Evolutionary conservation across 768 basidiomycete species (phyloP).

Genomic region (Imleria badia): DNA sequence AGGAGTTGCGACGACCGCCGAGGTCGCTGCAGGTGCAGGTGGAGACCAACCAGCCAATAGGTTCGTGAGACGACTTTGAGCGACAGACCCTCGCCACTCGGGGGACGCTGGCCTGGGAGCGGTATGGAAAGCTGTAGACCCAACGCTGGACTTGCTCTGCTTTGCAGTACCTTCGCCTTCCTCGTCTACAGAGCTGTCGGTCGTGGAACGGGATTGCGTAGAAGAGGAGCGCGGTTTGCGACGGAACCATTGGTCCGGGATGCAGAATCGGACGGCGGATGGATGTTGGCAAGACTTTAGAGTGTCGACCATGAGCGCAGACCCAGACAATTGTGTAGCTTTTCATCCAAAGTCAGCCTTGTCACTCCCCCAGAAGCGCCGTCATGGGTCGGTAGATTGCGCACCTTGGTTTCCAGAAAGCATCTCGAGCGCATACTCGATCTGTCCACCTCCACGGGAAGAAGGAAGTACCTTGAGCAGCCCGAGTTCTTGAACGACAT

Average conservation of each 20-base stretch:
- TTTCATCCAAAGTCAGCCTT: background rate
- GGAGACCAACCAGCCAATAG: conserved; percentile 69
- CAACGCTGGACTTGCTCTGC: conserved; percentile 34
- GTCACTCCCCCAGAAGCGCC: too few species aligned
- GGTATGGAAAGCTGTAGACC: conserved; percentile 19
- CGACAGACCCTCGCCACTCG: conserved; percentile 54
- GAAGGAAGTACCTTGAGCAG: conserved; percentile 63
- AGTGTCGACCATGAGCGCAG: conserved; percentile 15
- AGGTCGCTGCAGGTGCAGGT: conserved; percentile 40
- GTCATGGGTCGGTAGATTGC: conserved; percentile 16
- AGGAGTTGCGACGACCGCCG: conserved; percentile 26
- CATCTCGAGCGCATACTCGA: conserved; percentile 78
- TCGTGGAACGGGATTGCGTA: conserved; percentile 49
- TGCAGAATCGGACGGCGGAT: conserved; percentile 54
- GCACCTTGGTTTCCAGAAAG: conserved; percentile 51
- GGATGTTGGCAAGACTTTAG: conserved; percentile 11
- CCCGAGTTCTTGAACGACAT: conserved; percentile 63
- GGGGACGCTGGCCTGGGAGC: conserved; percentile 31
- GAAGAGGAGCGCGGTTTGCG: conserved; percentile 57
- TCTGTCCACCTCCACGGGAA: conserved; percentile 56
- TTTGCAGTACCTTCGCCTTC: conserved; percentile 66
- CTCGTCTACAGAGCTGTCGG: conserved; percentile 41
- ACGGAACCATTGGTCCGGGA: conserved; percentile 81
- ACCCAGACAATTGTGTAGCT: conserved; percentile 15
- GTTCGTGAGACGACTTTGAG: conserved; percentile 60